A percentile compares a stretch with the other conserved stretches of the same genome.
Conservation (phyloP, 2,329 filamentous ascomycete species). For the Chaetomium sp. region DNA sequence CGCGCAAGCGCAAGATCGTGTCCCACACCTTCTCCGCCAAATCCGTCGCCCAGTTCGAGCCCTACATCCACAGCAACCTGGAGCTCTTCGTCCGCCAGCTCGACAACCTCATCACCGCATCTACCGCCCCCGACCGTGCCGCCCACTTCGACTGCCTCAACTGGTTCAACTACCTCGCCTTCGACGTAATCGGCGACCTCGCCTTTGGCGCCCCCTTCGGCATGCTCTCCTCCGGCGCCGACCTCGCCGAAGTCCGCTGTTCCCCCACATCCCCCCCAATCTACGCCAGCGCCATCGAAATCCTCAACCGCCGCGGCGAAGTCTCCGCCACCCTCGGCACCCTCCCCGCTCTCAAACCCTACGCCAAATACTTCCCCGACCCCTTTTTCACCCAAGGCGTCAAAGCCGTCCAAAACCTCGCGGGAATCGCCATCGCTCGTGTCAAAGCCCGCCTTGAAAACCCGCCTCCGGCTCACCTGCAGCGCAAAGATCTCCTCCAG, state of each 20-base stretch:
- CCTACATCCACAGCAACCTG: constrained; percentile 78
- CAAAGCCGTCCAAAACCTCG: constrained; percentile 68
- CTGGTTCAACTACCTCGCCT: constrained; percentile 68
- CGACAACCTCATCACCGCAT: constrained; percentile 51
- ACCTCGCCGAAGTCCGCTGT: constrained; percentile 66
- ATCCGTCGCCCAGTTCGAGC: constrained; percentile 76
- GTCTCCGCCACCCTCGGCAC: constrained; percentile 76
- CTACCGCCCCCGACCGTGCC: constrained; percentile 42
- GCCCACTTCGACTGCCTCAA: constrained; percentile 66
- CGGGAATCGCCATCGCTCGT: constrained; percentile 79
- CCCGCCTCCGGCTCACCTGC: constrained; percentile 49
- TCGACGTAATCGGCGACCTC: constrained; percentile 48
- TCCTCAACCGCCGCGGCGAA: constrained; percentile 81
- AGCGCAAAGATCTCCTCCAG: constrained; percentile 71
- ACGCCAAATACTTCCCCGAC: constrained; percentile 72
- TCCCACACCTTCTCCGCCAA: constrained; percentile 82
- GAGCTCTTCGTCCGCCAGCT: constrained; percentile 67
- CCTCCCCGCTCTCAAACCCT: constrained; percentile 68
- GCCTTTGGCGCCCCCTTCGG: constrained; percentile 75
- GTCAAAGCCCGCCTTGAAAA: constrained; percentile 68
- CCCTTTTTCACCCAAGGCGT: constrained; percentile 73
- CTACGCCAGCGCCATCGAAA: constrained; percentile 75
- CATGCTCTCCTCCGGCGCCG: constrained; percentile 71
- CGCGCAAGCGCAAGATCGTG: constrained; percentile 82
- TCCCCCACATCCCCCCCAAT: constrained; percentile 55